Evolutionary conservation across 1,139 yeast genomes (phyloP).

Genomic region (Pichia sp.): DNA sequence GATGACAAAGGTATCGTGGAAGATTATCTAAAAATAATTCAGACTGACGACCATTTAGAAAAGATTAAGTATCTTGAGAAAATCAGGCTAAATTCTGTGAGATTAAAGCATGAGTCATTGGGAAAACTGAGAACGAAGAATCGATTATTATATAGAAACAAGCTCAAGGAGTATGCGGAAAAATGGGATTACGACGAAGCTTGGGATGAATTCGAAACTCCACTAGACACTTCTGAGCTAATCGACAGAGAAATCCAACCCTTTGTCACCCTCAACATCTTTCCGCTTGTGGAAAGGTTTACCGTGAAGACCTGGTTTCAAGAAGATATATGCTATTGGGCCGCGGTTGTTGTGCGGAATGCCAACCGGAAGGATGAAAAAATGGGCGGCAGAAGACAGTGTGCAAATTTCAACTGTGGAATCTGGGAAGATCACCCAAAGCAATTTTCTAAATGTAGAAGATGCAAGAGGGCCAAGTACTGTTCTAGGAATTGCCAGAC

Average conservation of each 20-base stretch:
- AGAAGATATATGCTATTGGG: constrained; percentile 90
- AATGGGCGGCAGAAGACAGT: constrained; percentile 87
- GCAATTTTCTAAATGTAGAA: constrained; percentile 89
- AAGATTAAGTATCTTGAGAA: constrained; percentile 30
- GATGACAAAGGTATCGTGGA: constrained; percentile 15
- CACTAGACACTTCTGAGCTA: constrained; percentile 32
- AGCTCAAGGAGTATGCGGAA: constrained; percentile 34
- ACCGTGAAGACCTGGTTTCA: constrained; percentile 64
- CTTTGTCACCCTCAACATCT: constrained; percentile 61
- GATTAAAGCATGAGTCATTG: constrained; percentile 30
- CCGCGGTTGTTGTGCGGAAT: constrained; percentile 93
- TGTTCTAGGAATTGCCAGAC: constrained; percentile 91
- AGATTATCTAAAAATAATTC: constrained; percentile 23
- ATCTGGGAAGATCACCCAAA: constrained; percentile 89
- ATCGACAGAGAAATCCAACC: constrained; percentile 49
- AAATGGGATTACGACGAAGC: constrained; percentile 53
- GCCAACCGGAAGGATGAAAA: constrained; percentile 87
- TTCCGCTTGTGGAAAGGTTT: constrained; percentile 88
- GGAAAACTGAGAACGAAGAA: constrained; percentile 28
- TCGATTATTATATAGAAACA: constrained; percentile 23
- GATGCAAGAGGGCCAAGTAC: constrained; percentile 92
- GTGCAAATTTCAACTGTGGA: constrained; percentile 93
- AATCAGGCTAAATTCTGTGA: constrained; percentile 27
- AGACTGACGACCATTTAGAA: constrained; percentile 22
- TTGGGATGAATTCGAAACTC: constrained; percentile 53